phyloP scores from a whole-genome alignment of 2,329 filamentous ascomycete species.

The Dothiorella sarmentorum region DNA sequence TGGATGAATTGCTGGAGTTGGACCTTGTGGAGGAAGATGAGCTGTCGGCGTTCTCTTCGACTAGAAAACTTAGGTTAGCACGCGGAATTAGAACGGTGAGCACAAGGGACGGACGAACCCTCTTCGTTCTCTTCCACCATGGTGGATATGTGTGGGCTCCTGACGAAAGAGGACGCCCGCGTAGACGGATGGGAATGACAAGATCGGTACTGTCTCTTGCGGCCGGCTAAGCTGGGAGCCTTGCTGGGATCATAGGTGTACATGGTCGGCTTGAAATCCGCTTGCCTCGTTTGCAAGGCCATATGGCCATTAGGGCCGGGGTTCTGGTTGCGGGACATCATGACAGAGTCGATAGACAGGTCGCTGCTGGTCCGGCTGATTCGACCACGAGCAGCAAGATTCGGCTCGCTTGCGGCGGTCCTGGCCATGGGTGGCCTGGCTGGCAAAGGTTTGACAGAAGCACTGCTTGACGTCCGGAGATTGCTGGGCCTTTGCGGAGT shows the following conservation, averaged over 20 bases:
- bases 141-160: constrained; percentile 5
- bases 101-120: not conserved
- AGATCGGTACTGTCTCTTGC: not conserved
- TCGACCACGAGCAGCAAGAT: not conserved
- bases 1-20: not conserved
- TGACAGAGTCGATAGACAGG: constrained; percentile 26
- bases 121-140: constrained; percentile 16
- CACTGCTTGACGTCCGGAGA: constrained; percentile 1
- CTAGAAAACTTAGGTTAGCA: not conserved
- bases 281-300: not conserved
- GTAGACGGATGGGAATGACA: not conserved
- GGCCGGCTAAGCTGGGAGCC: not conserved
- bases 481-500: constrained; percentile 22
- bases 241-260: constrained; percentile 15
- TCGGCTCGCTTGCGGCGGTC: constrained; percentile 3
- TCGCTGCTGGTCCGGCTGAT: constrained; percentile 19
- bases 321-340: constrained; percentile 23
- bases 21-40: constrained; percentile 12
- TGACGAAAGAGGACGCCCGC: constrained; percentile 3
- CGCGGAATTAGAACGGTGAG: no score
- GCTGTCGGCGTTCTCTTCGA: not conserved
- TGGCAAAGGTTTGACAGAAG: not conserved
- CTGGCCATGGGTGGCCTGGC: not conserved
- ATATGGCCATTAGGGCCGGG: constrained; percentile 4
- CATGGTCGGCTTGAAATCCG: not conserved